These are phyloP conservation scores for Sanguinoderma infundibulare DNA, from an alignment of 1,284 basidiomycete genomes.

Conservation along the genomic window DNA sequence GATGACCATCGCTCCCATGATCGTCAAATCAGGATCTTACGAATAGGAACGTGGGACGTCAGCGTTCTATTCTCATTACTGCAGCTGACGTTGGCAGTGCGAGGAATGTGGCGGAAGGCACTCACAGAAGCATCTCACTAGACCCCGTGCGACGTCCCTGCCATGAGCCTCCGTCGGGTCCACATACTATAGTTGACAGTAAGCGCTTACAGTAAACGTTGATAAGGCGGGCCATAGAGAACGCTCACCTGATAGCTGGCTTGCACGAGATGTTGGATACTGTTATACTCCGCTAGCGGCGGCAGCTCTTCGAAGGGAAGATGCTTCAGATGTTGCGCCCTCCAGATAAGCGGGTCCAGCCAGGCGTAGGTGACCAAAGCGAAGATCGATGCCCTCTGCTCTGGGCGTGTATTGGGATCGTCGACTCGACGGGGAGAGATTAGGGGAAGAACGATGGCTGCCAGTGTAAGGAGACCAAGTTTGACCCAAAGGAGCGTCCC, in stretches of 20 bases:
- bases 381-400: conserved; percentile 66
- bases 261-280: conserved; percentile 39
- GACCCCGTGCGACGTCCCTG: conserved; percentile 34
- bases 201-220: background rate
- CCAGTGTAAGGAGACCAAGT: conserved; percentile 43
- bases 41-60: background rate
- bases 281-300: conserved; percentile 49
- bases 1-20: conserved; percentile 6
- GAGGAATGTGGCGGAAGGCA: background rate
- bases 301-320: conserved; percentile 35
- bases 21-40: background rate
- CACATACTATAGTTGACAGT: conserved; percentile 28
- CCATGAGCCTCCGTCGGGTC: conserved; percentile 16
- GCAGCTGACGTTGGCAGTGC: conserved; percentile 1
- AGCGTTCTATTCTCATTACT: background rate
- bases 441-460: conserved; percentile 47
- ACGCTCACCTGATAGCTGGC: conserved; percentile 27
- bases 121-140: conserved; percentile 31
- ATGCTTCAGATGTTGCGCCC: conserved; percentile 21
- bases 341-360: conserved; percentile 40
- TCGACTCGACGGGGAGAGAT: conserved; percentile 41
- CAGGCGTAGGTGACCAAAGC: conserved; percentile 60
- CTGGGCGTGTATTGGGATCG: conserved; percentile 52
- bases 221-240: background rate
- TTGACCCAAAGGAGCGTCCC: conserved; percentile 39